Evolutionary conservation across 192 early-diverging fungal genomes (phyloP).

Genomic region (Mortierella claussenii): DNA sequence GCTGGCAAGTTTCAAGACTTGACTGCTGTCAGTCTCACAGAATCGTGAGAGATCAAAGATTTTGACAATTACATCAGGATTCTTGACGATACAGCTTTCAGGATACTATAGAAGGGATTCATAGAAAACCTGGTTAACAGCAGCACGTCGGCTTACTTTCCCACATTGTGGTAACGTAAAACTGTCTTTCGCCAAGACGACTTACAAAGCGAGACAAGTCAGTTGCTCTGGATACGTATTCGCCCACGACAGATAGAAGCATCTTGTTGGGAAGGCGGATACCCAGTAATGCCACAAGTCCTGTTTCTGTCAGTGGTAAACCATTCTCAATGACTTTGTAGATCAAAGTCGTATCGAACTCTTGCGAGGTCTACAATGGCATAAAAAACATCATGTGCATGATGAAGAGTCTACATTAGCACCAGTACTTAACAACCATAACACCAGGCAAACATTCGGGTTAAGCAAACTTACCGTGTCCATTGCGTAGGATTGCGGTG

Average conservation of each 20-base stretch:
- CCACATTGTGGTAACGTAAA: no score
- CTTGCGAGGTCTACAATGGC: slow-evolving; percentile 34
- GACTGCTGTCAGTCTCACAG: slow-evolving; percentile 7
- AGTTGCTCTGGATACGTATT: slow-evolving; percentile 33
- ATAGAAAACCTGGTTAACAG: no score
- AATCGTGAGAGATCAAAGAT: slow-evolving; percentile 34
- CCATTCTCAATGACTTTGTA: slow-evolving; percentile 38
- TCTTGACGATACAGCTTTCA: slow-evolving; percentile 35
- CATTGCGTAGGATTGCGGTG: slow-evolving; percentile 31
- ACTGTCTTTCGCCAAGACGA: background rate
- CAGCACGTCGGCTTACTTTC: no score
- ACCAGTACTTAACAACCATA: background rate
- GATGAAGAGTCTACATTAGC: background rate
- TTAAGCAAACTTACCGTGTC: slow-evolving; percentile 26
- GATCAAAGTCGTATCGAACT: slow-evolving; percentile 32
- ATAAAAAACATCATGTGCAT: no score
- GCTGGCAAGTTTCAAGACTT: slow-evolving; percentile 18
- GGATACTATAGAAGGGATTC: slow-evolving; percentile 18
- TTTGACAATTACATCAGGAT: slow-evolving; percentile 40
- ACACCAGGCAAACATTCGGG: background rate
- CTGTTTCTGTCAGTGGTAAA: slow-evolving; percentile 28
- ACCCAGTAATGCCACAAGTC: slow-evolving; percentile 24
- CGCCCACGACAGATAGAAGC: slow-evolving; percentile 17
- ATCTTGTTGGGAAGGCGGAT: slow-evolving; percentile 36
- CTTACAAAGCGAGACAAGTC: slow-evolving; percentile 49